Evolutionary conservation across 2,329 filamentous ascomycete genomes (phyloP).

Genomic region (Aspergillus caelatus): DNA sequence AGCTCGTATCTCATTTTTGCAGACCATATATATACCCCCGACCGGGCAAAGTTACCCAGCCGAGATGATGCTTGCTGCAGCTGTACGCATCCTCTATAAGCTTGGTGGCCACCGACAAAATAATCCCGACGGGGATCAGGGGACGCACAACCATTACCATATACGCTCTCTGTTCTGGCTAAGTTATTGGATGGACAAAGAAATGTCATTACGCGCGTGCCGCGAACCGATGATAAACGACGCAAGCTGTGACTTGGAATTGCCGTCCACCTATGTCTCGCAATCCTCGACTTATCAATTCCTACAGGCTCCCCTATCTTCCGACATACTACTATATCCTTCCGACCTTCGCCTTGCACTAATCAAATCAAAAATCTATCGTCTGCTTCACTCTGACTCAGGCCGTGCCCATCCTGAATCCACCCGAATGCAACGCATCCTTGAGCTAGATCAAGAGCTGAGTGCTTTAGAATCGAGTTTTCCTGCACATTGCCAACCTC

Average conservation of each 20-base stretch:
- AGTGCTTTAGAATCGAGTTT: constrained; percentile 22
- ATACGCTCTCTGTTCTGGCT: constrained; percentile 30
- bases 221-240: constrained; percentile 28
- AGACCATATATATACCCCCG: constrained; percentile 27
- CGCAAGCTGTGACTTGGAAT: constrained; percentile 25
- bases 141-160: constrained; percentile 11
- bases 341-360: constrained; percentile 27
- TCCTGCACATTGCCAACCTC: constrained; percentile 22
- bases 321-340: constrained; percentile 25
- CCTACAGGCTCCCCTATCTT: constrained; percentile 17
- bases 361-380: constrained; percentile 28
- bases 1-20: neutral
- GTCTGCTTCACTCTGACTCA: constrained; percentile 23
- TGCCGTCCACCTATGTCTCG: constrained; percentile 23
- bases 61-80: constrained; percentile 26
- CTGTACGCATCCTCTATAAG: constrained; percentile 26
- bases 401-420: constrained; percentile 19
- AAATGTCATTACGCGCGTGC: constrained; percentile 25
- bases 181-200: constrained; percentile 28
- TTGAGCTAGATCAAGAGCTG: constrained; percentile 30
- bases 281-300: constrained; percentile 25
- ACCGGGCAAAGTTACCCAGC: constrained; percentile 26
- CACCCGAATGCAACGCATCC: constrained; percentile 24
- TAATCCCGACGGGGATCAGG: neutral
- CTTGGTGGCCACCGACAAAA: constrained; percentile 19